Evolutionary conservation across 306 rosid genomes (phyloP).

Genomic region (Styphnolobium japonicum): DNA sequence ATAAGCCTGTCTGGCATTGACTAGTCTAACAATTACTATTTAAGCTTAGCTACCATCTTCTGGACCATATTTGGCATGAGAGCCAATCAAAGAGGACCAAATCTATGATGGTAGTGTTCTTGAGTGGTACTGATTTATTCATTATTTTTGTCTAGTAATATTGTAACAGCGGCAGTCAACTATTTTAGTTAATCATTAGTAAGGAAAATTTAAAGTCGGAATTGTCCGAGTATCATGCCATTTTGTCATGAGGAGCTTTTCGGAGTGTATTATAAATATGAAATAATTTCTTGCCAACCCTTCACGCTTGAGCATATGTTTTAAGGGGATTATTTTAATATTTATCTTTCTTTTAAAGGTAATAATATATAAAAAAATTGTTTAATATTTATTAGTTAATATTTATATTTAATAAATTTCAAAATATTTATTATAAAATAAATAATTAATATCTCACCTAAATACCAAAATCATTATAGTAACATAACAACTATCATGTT

Average conservation of each 20-base stretch:
- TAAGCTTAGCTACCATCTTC: background rate
- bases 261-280: background rate
- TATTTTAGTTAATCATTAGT: background rate
- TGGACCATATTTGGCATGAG: background rate
- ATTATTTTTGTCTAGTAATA: background rate
- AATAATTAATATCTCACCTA: too few species aligned
- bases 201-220: background rate
- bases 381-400: too few species aligned
- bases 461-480: too few species aligned
- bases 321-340: too few species aligned
- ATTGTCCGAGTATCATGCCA: background rate
- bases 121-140: constrained; percentile 11
- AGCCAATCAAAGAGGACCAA: constrained; percentile 2
- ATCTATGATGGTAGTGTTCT: background rate
- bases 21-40: constrained; percentile 13
- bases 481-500: too few species aligned
- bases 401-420: too few species aligned
- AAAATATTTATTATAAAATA: too few species aligned
- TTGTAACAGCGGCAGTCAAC: background rate
- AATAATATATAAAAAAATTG: too few species aligned
- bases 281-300: background rate
- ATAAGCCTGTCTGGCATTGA: constrained; percentile 6
- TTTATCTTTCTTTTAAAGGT: too few species aligned
- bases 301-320: background rate
- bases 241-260: background rate